These are phyloP conservation scores for Ganoderma resinaceum DNA, from an alignment of 1,284 basidiomycete species.

Conservation along the genomic window DNA sequence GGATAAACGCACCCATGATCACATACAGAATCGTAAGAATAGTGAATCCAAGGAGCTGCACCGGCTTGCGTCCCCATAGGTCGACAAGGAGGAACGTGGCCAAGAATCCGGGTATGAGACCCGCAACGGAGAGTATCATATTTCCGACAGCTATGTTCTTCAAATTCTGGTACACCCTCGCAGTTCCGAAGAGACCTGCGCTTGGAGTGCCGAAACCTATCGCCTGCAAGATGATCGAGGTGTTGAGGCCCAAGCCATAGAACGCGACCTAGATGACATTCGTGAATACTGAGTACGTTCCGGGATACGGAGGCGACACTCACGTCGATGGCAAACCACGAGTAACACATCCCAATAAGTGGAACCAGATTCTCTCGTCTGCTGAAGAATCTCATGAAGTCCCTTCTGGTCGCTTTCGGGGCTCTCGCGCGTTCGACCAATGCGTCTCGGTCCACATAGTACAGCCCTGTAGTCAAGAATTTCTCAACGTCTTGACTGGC, in stretches of 20 bases:
- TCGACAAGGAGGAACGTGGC: conserved; percentile 74
- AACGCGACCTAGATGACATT: conserved; percentile 70
- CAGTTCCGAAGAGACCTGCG: conserved; percentile 41
- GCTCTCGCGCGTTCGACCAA: conserved; percentile 64
- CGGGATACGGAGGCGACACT: conserved; percentile 32
- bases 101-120: conserved; percentile 81
- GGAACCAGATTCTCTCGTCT: conserved; percentile 71
- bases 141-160: conserved; percentile 66
- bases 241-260: conserved; percentile 87
- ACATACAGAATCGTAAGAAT: conserved; percentile 73
- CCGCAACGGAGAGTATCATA: conserved; percentile 74
- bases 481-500: conserved; percentile 73
- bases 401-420: conserved; percentile 69
- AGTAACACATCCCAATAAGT: conserved; percentile 67
- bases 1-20: conserved; percentile 55
- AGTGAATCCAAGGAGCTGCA: conserved; percentile 82
- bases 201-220: conserved; percentile 62
- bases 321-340: conserved; percentile 83
- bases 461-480: conserved; percentile 60
- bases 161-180: conserved; percentile 56
- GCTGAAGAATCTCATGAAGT: conserved; percentile 70
- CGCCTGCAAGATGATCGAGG: conserved; percentile 64
- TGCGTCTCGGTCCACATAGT: conserved; percentile 63
- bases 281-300: conserved; percentile 8
- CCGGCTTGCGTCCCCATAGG: conserved; percentile 74